A percentile compares a stretch with the other conserved stretches of the same genome.
Evolutionary conservation across 1,284 basidiomycete genomes (phyloP).

Genomic region (Fomitopsis palustris): DNA sequence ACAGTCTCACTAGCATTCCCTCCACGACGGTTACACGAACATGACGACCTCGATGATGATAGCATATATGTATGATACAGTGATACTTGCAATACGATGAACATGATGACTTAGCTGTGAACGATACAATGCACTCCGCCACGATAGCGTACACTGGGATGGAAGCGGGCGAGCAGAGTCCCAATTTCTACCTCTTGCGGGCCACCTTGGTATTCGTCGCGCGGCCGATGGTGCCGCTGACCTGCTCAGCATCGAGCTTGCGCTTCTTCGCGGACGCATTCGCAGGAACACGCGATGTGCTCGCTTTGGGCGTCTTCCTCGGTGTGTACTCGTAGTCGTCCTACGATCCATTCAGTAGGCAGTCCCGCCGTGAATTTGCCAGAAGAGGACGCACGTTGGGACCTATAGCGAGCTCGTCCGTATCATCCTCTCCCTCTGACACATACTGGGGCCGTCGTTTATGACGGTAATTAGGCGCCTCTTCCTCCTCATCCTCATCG

Average conservation of each 20-base stretch:
- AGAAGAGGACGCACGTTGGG: slow-evolving; percentile 12
- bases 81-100: neutral
- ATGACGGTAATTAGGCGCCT: neutral
- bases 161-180: neutral
- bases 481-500: slow-evolving; percentile 15
- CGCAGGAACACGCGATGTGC: slow-evolving; percentile 4
- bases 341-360: neutral
- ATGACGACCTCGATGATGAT: neutral
- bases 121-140: neutral
- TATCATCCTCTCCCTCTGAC: slow-evolving; percentile 18
- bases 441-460: slow-evolving; percentile 1
- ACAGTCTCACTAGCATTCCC: neutral
- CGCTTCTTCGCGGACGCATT: slow-evolving; percentile 15
- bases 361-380: no score
- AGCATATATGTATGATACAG: slow-evolving; percentile 3
- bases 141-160: neutral
- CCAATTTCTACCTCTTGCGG: neutral
- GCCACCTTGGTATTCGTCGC: slow-evolving; percentile 3
- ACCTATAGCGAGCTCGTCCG: slow-evolving; percentile 14
- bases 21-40: neutral
- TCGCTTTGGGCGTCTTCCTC: neutral
- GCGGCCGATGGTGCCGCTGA: neutral
- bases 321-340: slow-evolving; percentile 12
- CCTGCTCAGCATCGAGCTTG: slow-evolving; percentile 14
- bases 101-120: neutral